Evolutionary conservation across 305 asterid species (phyloP), one percentile per base, ranked within the genome.

Genomic region (Fraxinus xanthoxyloides): DNA sequence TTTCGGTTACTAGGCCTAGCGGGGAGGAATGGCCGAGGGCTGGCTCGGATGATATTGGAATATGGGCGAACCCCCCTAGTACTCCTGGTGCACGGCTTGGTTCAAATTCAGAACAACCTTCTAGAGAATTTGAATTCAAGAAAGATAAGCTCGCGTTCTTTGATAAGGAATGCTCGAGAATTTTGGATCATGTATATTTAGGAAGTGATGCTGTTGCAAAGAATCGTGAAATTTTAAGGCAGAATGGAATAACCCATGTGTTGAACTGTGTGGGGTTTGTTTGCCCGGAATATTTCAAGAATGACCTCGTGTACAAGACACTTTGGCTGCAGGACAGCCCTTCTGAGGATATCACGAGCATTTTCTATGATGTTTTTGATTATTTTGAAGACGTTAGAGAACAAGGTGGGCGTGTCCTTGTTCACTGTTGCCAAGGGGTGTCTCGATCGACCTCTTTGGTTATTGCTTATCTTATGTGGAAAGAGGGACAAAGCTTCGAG

Each of bases 401-500:
- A 80, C 90, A 82, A 74, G 82, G 81, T 73, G 91, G 91, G 24
- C 84, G 85, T 54, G 89, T 89, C 79, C 86, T 88, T 80, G 91
- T 95, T 46, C 99, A 95, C 77, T 95, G 98, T 83, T 93, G 94
- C 82, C 94, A 93, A 73, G 99, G 99, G 15, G 97, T 95, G 63
- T 95, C 99, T 61, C 85, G 99, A 48, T 95, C 99, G 65, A 91
- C 97, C 48, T 95, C 99, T 2, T 85, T 95, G 90, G 99, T 95
- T 51, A 94, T 96, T 78, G 99, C 99, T 0, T 96, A 96, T 85
- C 94, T 96, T 40, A 96, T 96, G 99, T 96, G 99, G 99, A 95
- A 89, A 79, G 87, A 93, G 76, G 92, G 92, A 38, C 85, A 85
- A 79, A 92, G 91, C 86, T 94, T 95, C 38, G 98, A 94, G 77